phyloP scores from a whole-genome alignment of 202 grass and related monocot genomes.

The Setaria italica region DNA sequence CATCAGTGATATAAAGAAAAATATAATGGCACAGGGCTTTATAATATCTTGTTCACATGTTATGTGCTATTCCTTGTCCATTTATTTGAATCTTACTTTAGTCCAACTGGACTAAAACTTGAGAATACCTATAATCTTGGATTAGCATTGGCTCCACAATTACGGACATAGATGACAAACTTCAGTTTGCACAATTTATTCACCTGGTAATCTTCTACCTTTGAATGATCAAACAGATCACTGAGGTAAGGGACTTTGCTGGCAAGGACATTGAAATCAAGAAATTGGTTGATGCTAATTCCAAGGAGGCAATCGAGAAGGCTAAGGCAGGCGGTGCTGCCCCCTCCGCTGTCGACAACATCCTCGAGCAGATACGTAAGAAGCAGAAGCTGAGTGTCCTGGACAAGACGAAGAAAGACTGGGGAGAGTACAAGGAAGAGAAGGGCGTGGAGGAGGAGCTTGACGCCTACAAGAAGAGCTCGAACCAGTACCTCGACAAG shows the following conservation, averaged over 20 bases:
- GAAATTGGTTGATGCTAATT: constrained; percentile 90
- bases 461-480: constrained; percentile 94
- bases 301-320: constrained; percentile 90
- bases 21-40: background rate
- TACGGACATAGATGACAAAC: background rate
- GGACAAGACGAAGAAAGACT: constrained; percentile 98
- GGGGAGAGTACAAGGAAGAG: constrained; percentile 96
- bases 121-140: background rate
- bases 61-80: background rate
- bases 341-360: constrained; percentile 62
- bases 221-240: constrained; percentile 63
- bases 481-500: constrained; percentile 93
- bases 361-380: constrained; percentile 97
- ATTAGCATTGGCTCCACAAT: background rate
- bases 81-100: background rate
- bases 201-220: constrained; percentile 21
- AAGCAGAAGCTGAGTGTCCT: constrained; percentile 94
- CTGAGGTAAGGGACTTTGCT: constrained; percentile 87
- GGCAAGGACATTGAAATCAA: constrained; percentile 91
- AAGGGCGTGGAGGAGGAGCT: constrained; percentile 87
- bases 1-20: background rate
- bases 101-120: background rate
- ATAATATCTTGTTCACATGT: background rate
- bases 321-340: constrained; percentile 54
- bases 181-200: background rate